phyloP scores from a whole-genome alignment of 2,329 filamentous ascomycete genomes.

The Corynespora cassiicola region DNA sequence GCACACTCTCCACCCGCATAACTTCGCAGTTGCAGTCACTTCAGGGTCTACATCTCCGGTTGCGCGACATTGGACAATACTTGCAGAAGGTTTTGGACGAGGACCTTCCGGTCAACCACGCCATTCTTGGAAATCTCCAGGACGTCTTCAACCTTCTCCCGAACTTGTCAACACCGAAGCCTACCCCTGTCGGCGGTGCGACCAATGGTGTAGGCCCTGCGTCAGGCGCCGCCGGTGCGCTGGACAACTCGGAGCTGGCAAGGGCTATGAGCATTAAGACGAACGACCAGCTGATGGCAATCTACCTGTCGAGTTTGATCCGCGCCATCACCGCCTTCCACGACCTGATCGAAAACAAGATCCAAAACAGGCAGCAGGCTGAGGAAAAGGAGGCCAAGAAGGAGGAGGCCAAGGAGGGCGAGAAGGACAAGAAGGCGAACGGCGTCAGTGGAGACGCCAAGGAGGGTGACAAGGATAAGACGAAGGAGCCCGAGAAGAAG shows the following conservation, averaged over 20 bases:
- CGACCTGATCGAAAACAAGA: slow-evolving; percentile 99
- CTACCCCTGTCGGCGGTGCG: slow-evolving; percentile 57
- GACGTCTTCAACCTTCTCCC: slow-evolving; percentile 98
- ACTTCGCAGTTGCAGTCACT: slow-evolving; percentile 97
- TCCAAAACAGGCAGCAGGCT: slow-evolving; percentile 96
- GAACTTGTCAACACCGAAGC: slow-evolving; percentile 85
- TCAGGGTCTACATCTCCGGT: slow-evolving; percentile 90
- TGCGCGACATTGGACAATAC: slow-evolving; percentile 94
- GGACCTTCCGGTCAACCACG: slow-evolving; percentile 93
- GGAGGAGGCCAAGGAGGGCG: slow-evolving; percentile 66
- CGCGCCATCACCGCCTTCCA: slow-evolving; percentile 98
- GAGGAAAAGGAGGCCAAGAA: slow-evolving; percentile 87
- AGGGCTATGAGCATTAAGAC: slow-evolving; percentile 98
- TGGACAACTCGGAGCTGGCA: slow-evolving; percentile 83
- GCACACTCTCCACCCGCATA: slow-evolving; percentile 93
- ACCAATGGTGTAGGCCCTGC: slow-evolving; percentile 58
- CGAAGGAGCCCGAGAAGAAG: slow-evolving; percentile 67
- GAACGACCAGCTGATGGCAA: slow-evolving; percentile 98
- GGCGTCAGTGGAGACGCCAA: slow-evolving; percentile 55
- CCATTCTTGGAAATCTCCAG: slow-evolving; percentile 96
- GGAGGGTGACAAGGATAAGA: slow-evolving; percentile 62
- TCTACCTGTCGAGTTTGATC: slow-evolving; percentile 96
- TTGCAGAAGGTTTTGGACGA: slow-evolving; percentile 94
- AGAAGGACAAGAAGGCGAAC: slow-evolving; percentile 68
- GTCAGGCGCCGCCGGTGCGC: slow-evolving; percentile 50